Evolutionary conservation across 257 asterid species (phyloP).

Genomic region (Penstemon davidsonii): DNA sequence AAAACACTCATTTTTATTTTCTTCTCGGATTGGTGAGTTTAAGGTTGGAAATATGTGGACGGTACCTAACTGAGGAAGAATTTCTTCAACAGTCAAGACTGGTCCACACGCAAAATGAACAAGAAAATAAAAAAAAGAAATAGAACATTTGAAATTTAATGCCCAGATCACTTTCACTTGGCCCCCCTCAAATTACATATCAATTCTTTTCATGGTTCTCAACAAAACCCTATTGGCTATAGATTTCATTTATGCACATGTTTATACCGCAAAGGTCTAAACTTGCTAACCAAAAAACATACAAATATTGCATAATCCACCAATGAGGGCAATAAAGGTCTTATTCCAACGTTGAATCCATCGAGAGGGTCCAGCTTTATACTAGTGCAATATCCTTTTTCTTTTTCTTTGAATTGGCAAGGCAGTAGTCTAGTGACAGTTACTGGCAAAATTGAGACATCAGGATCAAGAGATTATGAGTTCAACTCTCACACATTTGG

Average conservation of each 20-base stretch:
- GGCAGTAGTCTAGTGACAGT: too few species aligned
- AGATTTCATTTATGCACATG: constrained; percentile 29
- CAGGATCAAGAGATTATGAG: too few species aligned
- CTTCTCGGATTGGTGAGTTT: neutral
- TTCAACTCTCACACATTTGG: too few species aligned
- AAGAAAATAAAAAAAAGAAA: constrained; percentile 8
- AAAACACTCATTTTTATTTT: too few species aligned
- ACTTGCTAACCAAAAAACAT: constrained; percentile 26
- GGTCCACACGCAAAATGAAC: constrained; percentile 47
- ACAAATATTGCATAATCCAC: neutral
- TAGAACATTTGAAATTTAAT: neutral
- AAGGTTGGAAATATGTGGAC: constrained; percentile 16
- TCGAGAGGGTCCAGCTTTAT: neutral
- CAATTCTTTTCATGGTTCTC: constrained; percentile 26
- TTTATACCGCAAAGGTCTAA: constrained; percentile 23
- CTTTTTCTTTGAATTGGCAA: neutral
- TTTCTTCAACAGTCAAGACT: constrained; percentile 28
- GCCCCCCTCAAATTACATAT: constrained; percentile 6
- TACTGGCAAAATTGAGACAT: too few species aligned
- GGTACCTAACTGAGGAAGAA: constrained; percentile 18
- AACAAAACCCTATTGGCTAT: constrained; percentile 14
- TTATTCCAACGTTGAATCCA: neutral
- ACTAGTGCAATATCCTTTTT: neutral
- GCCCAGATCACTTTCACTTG: neutral
- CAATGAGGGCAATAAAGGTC: neutral